These are phyloP conservation scores for Evernia prunastri DNA, from an alignment of 495 filamentous ascomycete genomes.

Conservation along the genomic window DNA sequence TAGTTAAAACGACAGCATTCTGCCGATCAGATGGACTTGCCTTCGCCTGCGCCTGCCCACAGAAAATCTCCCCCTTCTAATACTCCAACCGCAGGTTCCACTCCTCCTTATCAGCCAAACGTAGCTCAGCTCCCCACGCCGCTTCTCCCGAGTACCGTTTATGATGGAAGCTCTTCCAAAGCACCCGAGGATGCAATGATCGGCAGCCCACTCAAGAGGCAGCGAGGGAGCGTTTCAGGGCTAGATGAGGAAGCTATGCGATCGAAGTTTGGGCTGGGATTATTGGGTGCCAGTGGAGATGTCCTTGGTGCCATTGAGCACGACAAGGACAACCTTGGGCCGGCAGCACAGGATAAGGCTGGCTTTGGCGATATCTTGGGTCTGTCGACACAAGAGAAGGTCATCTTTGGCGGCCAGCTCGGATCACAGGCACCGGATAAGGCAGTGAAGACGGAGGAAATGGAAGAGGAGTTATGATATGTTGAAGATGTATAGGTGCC, in stretches of 20 bases:
- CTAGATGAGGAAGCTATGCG: conserved; percentile 50
- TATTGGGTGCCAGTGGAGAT: conserved; percentile 37
- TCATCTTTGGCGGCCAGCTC: conserved; percentile 11
- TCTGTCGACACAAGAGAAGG: background rate
- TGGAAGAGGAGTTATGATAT: conserved; percentile 24
- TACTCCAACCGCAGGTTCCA: conserved; percentile 42
- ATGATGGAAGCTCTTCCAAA: conserved; percentile 34
- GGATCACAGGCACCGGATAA: background rate
- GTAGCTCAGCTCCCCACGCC: conserved; percentile 36
- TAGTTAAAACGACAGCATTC: conserved; percentile 96
- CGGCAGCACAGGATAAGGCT: conserved; percentile 1
- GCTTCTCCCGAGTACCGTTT: conserved; percentile 28
- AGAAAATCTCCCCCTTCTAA: conserved; percentile 38
- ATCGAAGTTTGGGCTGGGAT: conserved; percentile 41
- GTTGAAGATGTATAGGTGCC: background rate
- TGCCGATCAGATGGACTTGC: conserved; percentile 59
- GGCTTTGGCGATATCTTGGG: conserved; percentile 10
- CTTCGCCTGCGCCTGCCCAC: conserved; percentile 35
- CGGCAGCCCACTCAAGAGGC: conserved; percentile 80
- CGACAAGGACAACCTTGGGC: conserved; percentile 8
- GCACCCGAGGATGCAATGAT: conserved; percentile 47
- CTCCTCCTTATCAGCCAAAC: conserved; percentile 35
- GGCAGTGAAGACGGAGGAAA: conserved; percentile 17
- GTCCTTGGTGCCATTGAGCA: conserved; percentile 29
- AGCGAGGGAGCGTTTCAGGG: conserved; percentile 62